Base-by-base conservation (phyloP, 176 grass and related monocot genomes). In the Carex kokanica region DNA sequence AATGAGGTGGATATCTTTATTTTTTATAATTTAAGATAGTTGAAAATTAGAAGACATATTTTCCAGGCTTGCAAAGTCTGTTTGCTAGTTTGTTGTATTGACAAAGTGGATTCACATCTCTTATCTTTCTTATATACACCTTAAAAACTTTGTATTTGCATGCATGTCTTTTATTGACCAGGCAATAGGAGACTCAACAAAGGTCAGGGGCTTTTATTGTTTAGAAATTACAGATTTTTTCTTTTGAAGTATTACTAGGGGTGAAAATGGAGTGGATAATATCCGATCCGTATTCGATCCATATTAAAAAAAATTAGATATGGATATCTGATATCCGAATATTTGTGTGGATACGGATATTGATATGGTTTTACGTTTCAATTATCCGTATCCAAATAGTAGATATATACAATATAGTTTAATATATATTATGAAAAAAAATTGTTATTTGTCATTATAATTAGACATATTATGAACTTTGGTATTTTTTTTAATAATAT, bases 41-140 rank as follows among this genome's bases (percentile, higher is more conserved):
- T 82, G 60, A 82, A 82, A 82, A 66, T 64, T 82, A 82, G 80
- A 64, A 53, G 36, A 64, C 23, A 49, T 51, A 66, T 82, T 64
- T 49, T 82, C 60, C 80, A 82, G 80, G 60, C 80, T 82, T 66
- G 56, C 20, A 29, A 53, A 67, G 66, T 67, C 80, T 82, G 80
- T 66, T 82, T 82, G 56, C 59, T 51, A 67, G 47, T 82, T 47
- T 14, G 80, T 34, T 82, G 80, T 64, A 54, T 82, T 66, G 79
- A 82, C 61, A 63, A 63, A 62, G 58, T 82, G 23, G 40, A 36
- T 82, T 82, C 6, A 82, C 58, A 51, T 64, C 2, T 43, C 6
- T 43, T 43, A 6, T 66, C 5, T 66, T 82, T 51, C 40, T 13
- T 66, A 52, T 34, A 29, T 82, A 27, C 43, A 58, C n/a, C 13